Percentiles rank a stretch among this genome's conserved stretches.
phyloP scores from a whole-genome alignment of 2,329 filamentous ascomycete genomes.

The Cladophialophora psammophila region DNA sequence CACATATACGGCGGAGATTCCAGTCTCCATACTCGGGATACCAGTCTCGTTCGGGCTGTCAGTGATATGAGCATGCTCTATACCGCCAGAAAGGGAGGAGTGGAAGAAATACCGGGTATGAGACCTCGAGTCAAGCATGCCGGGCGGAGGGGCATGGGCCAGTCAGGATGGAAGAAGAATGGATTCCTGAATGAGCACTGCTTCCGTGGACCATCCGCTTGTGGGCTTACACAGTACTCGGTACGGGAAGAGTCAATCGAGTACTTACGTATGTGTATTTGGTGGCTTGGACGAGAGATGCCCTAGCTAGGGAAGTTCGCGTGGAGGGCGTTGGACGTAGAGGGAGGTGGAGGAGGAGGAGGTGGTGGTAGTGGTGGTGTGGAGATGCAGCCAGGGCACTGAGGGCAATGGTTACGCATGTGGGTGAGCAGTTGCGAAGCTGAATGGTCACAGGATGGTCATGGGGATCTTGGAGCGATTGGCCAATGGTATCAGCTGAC shows the following conservation, averaged over 20 bases:
- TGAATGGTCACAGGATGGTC: conserved; percentile 20
- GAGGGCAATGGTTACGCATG: conserved; percentile 9
- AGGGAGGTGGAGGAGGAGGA: background rate
- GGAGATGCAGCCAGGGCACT: background rate
- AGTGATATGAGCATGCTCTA: background rate
- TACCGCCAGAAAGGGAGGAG: background rate
- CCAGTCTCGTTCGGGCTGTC: background rate
- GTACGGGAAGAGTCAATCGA: background rate
- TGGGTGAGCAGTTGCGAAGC: conserved; percentile 11
- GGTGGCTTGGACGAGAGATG: background rate
- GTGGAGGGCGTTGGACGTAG: conserved; percentile 1
- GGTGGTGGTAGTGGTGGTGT: background rate
- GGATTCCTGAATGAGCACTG: background rate
- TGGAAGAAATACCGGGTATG: background rate
- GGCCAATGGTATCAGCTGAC: conserved; percentile 35
- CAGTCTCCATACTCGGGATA: background rate
- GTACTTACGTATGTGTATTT: background rate
- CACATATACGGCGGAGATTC: background rate
- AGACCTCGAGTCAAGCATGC: conserved; percentile 12
- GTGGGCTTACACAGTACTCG: background rate
- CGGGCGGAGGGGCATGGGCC: background rate
- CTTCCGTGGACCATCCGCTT: conserved; percentile 4
- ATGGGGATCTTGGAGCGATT: conserved; percentile 18
- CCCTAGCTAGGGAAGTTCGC: conserved; percentile 2
- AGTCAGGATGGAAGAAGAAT: background rate